These are phyloP conservation scores for Buxus sempervirens DNA, from an alignment of 164 flowering plant genomes.

Conservation along the genomic window DNA sequence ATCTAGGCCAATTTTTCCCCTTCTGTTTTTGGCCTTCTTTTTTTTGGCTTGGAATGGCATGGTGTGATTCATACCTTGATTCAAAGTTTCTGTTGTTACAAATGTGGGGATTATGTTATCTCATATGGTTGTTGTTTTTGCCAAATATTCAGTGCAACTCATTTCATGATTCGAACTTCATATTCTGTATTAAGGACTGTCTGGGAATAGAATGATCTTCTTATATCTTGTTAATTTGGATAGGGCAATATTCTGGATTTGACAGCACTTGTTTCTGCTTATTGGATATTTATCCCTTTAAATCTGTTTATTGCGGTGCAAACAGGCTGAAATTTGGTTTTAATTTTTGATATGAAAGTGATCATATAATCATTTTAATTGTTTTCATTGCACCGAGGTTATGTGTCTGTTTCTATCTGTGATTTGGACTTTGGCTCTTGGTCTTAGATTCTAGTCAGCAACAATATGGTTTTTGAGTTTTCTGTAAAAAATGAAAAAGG, in stretches of 20 bases:
- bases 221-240: neutral
- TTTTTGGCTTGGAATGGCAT: no score
- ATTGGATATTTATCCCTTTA: no score
- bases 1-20: no score
- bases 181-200: constrained; percentile 9
- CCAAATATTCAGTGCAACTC: neutral
- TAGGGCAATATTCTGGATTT: neutral
- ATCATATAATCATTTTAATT: neutral
- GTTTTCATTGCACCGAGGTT: neutral
- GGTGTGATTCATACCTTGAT: no score
- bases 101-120: neutral
- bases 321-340: no score
- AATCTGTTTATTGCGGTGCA: no score
- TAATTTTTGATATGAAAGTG: neutral
- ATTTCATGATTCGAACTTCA: neutral
- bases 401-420: constrained; percentile 36
- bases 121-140: neutral
- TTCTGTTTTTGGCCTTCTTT: no score
- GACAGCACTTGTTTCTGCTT: no score
- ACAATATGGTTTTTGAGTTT: neutral
- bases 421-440: neutral
- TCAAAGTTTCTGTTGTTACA: constrained; percentile 31
- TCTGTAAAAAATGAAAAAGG: neutral
- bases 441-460: neutral
- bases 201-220: constrained; percentile 1